Evolutionary conservation across 495 filamentous ascomycete species (phyloP), one percentile per base, ranked within the genome.

Genomic region (Penicillium salamii): DNA sequence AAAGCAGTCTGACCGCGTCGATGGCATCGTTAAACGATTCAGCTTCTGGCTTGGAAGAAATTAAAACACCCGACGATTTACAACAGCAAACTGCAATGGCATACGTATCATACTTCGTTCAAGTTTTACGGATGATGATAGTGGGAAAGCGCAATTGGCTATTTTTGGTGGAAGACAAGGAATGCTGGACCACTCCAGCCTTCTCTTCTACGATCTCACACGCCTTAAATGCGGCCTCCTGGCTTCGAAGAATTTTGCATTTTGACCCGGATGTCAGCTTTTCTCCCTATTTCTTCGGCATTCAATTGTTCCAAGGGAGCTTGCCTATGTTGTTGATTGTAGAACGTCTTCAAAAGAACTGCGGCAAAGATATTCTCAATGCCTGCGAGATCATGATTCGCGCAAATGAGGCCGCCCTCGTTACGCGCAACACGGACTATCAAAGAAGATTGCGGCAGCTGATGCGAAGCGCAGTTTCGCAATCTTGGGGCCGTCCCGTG

Each of bases 281-380:
- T 67, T 91, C 91, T 86, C 89, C 88, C 4, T 91, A 90, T 71
- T 89, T 93, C 63, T 93, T 90, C 59, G 89, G 88, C 39, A 90
- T 93, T 55, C 89, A 91, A 55, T 76, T 93, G 0, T 71, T 93
- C 3, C 89, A 91, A 60, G 87, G 88, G 5, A 90, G 87, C 34
- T 93, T 91, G 64, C 69, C 91, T 12, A 72, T 91, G 1, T 77
- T 93, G 3, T 74, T 91, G 24, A 90, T 91, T 46, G 89, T 89
- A 52, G 89, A 91, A 57, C 88, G 90, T 57, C 72, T 91, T 36
- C 87, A 89, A 59, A 82, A 86, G 35, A 87, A 90, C 60, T 87
- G 87, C 0, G 86, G 84, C 15, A 83, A 87, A 12, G 89, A 83
- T 44, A 87, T 93, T 18, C 82, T 90, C 41, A 84, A 85, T 57